Evolutionary conservation across 441 rosid species (phyloP), one percentile per base, ranked within the genome.

Genomic region (Hura crepitans): DNA sequence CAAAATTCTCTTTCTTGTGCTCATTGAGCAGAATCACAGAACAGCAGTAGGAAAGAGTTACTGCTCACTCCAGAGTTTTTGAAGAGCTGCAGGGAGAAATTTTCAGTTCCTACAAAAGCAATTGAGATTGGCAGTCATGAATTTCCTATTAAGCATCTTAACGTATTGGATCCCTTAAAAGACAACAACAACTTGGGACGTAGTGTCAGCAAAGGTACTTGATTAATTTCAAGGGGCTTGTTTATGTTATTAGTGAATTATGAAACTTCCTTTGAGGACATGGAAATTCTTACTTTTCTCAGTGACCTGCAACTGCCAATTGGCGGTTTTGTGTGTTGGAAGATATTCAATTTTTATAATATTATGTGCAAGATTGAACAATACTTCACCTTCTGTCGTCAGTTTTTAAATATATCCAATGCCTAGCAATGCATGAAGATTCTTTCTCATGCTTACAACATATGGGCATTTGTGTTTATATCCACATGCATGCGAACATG

Each of bases 171-270:
- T 86, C 99, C 99, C 79, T 78, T 96, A 35, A 91, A 87, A 73
- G 84, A 80, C 67, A 79, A 70, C 80, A 96, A 96, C 86, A 96
- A 96, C 82, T 85, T 96, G 18, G 99, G 98, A 39, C 96, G 91
- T 65, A 91, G 99, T 72, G 93, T 95, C 66, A 84, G 90, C 77
- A 79, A 78, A 89, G 95, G 98, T 93, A 82, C 12, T 64, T 60
- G 27, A 53, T 58, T 56, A 43, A 42, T 70, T 15, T 22, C 39
- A 17, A 43, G 50, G 54, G 62, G 54, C 70, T 35, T 69, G 4
- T 20, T 42, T 18, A 30, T 57, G 30, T 12, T 7, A 65, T 31
- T 14, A 65, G 15, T 33, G 43, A 35, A 71, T 70, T 65, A 27
- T 31, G 13, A 66, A 66, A 46, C 31, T 62, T 76, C 31, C 15